Conservation (phyloP, 768 basidiomycete species). For the Russula brevipes region DNA sequence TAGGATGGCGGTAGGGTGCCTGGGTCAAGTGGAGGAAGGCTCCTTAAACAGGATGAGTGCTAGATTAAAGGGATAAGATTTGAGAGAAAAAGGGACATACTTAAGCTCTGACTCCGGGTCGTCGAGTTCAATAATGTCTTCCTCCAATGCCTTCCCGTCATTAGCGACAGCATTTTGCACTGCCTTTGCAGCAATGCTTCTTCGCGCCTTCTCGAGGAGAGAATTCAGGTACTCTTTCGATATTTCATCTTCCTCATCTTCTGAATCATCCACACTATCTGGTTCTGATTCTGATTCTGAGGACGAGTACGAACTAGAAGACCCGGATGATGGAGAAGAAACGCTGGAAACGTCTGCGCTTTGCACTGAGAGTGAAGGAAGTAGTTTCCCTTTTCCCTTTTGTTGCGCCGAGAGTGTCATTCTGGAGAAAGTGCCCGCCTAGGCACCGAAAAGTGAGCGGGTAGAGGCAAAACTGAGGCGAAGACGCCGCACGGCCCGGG, state of each 20-base stretch:
- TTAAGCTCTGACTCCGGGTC: constrained; percentile 31
- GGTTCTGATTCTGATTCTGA: constrained; percentile 35
- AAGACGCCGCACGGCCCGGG: not conserved
- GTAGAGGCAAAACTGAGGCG: too few species aligned
- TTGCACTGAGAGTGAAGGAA: not conserved
- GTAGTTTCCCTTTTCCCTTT: constrained; percentile 46
- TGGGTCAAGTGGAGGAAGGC: constrained; percentile 61
- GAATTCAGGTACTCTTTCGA: constrained; percentile 58
- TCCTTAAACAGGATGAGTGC: constrained; percentile 34
- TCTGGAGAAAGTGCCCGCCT: not conserved
- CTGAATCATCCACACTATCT: constrained; percentile 21
- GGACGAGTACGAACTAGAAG: constrained; percentile 12
- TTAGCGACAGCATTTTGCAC: constrained; percentile 15
- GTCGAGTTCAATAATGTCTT: constrained; percentile 51
- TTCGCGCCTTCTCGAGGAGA: constrained; percentile 56
- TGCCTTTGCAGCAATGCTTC: constrained; percentile 35
- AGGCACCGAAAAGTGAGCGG: too few species aligned
- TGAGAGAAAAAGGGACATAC: constrained; percentile 31
- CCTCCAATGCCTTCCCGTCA: constrained; percentile 33
- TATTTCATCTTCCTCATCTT: constrained; percentile 42
- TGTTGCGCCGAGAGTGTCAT: constrained; percentile 23
- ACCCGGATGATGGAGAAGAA: constrained; percentile 24
- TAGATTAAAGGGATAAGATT: not conserved
- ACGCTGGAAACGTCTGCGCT: not conserved
- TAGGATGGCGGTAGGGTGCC: constrained; percentile 60